Base-by-base conservation (phyloP, 2,329 filamentous ascomycete species). In the Pseudogymnoascus sp. region DNA sequence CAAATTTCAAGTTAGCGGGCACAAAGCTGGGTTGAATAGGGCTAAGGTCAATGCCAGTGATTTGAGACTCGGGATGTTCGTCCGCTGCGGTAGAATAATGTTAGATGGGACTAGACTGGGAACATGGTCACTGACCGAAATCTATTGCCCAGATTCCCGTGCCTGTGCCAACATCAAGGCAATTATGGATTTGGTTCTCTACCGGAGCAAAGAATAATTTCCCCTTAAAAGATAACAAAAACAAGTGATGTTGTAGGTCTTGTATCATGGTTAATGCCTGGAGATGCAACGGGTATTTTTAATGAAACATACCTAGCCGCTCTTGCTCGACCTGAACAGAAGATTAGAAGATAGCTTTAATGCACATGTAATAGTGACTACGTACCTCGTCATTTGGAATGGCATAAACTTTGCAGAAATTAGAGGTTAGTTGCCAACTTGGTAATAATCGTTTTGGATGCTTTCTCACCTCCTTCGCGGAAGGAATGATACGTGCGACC, bases 1-100 rank as follows among this genome's bases (percentile, higher is more conserved):
- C 84, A 66, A 92, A 92, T 64, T 84, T 82, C 12, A 91, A 86
- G 64, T 92, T 92, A 15, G 82, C 80, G 0, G 89, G 88, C 0
- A 90, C 85, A 57, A 81, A 77, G 4, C 75, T 75, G 2, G 68
- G 65, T 30, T 69, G 65, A 15, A 68, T 68, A 15, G 65, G 66
- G 30, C 67, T 69, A 9, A 71, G 64, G 41, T 71, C 70, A 59
- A 65, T 63, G 20, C 66, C 68, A 20, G 64, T 59, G 2, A 70
- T 68, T 60, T 66, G 60, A 22, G 65, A 58, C 20, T 67, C 62
- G 2, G 72, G 70, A 35, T 69, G 68, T 12, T 67, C 62, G 28
- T 64, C 60, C 15, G 64, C 66, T 50, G 25, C 4, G 30, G 43
- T 50, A 15, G n/a, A 47, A 12, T 28, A 39, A 25, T 14, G 30